A percentile compares a stretch with the other conserved stretches of the same genome.
These are phyloP conservation scores for Tremella fuciformis DNA, from an alignment of 768 basidiomycete genomes.

Conservation along the genomic window DNA sequence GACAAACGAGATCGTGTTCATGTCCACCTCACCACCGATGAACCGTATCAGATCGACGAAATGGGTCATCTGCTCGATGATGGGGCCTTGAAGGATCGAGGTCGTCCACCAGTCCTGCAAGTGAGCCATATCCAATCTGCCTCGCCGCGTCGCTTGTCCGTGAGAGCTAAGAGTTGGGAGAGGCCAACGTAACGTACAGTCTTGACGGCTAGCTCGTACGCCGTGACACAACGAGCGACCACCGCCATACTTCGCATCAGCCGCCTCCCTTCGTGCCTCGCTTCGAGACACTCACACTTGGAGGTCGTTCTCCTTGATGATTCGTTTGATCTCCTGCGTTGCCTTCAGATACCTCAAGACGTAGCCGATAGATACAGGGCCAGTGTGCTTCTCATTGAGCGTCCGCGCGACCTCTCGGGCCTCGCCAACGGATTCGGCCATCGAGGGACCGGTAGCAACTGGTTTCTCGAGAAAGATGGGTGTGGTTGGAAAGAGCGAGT, in stretches of 20 bases:
- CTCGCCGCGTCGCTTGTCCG: no score
- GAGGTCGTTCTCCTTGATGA: slow-evolving; percentile 86
- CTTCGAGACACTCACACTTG: slow-evolving; percentile 58
- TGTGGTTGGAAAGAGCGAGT: slow-evolving; percentile 78
- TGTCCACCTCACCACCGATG: slow-evolving; percentile 91
- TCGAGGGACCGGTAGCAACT: slow-evolving; percentile 68
- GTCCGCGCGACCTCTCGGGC: slow-evolving; percentile 66
- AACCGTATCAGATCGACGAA: slow-evolving; percentile 83
- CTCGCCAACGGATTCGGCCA: slow-evolving; percentile 55
- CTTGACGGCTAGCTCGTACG: slow-evolving; percentile 40
- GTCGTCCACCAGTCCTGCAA: slow-evolving; percentile 50
- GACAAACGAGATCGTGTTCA: slow-evolving; percentile 58
- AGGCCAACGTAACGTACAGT: slow-evolving; percentile 23
- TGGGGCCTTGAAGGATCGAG: slow-evolving; percentile 43
- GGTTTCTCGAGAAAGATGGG: slow-evolving; percentile 91
- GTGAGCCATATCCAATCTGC: slow-evolving; percentile 6
- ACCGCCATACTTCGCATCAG: slow-evolving; percentile 32
- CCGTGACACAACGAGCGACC: slow-evolving; percentile 31
- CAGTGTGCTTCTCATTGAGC: slow-evolving; percentile 64
- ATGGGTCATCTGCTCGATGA: slow-evolving; percentile 65
- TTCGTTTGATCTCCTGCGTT: slow-evolving; percentile 91
- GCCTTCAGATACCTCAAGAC: slow-evolving; percentile 90
- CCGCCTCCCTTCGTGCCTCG: background rate
- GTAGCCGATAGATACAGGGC: slow-evolving; percentile 75
- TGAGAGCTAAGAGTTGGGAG: background rate